Base-by-base conservation (phyloP, 2,329 filamentous ascomycete genomes). In the Endocalyx cinctus region DNA sequence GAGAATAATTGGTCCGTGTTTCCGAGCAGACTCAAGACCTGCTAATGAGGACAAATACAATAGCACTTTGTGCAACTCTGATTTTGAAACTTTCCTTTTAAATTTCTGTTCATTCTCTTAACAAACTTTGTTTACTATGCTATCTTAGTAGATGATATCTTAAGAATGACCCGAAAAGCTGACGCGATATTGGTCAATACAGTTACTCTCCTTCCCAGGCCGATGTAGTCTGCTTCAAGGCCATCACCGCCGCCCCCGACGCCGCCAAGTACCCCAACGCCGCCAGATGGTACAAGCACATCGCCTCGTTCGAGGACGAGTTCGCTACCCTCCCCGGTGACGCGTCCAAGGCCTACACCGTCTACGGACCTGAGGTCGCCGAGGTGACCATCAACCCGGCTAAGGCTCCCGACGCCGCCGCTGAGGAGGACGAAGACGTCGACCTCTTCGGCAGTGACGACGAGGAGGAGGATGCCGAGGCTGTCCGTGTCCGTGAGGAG, bases 201-300 rank as follows among this genome's bases (percentile, higher is more conserved):
- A 79, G 69, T 45, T 64, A 69, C 60, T 67, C 67, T 47, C 83
- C 89, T 56, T 87, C 87, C 55, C 92, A 98, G 77, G 92, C 92
- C 69, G 92, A 98, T 74, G 90, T 94, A 58, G 85, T 84, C 67
- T 80, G 80, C 71, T 97, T 85, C 85, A 94, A 97, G 80, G 85
- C 85, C 58, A 67, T 96, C 63, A 81, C 74, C 32, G 68, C 74
- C 52, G 67, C 79, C 41, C 92, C 92, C 54, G 80, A 84, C 51
- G 77, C 84, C 57, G 73, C 75, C 65, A 94, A 94, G 75, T 95
- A 84, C 81, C 88, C 90, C 58, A 76, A 95, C 72, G 88, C 84
- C 59, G 87, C 87, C 61, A 84, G 92, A 67, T 98, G 92, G 92
- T 96, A 95, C 82, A 95, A 94, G 80, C 90, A 98, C 80, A 87